Evolutionary conservation across 371 early-diverging fungal genomes (phyloP), one percentile per base, ranked within the genome.

Genomic region (Syncephalastrum monosporum): DNA sequence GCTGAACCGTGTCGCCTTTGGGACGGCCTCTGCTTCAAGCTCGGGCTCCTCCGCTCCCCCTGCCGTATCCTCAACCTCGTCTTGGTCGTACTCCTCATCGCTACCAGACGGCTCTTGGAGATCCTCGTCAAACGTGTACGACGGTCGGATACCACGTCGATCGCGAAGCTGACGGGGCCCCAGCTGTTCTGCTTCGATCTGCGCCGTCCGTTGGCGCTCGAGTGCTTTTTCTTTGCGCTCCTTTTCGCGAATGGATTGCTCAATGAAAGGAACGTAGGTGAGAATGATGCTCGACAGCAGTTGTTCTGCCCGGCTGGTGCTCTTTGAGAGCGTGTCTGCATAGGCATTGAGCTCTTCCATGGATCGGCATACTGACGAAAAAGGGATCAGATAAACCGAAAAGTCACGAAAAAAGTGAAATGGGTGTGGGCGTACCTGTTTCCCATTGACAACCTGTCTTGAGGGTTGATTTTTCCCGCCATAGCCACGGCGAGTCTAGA

Each of bases 391-490:
- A 55, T 3, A 21, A 21, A 21, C 21, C 21, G 21, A 21, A 21
- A 21, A 2, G 21, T 19, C 16, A 42, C 1, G 1, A 29, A 0
- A 41, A 4, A 50, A 44, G 27, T 15, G 7, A n/a, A 5, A 3
- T 43, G 8, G 1, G 2, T 3, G n/a, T 4, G n/a, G 7, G 44
- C 15, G 41, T 48, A 61, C 54, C 55, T 54, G 50, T 63, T 16
- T 74, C 71, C 74, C 74, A 71, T n/a, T 62, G 62, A 15, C 29
- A 47, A 12, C 53, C 25, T 23, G 53, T 15, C 44, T 68, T 74
- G 5, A 44, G 42, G 4, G 56, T 55, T 13, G 19, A 29, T 17
- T 61, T 61, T 58, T 68, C 69, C 23, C 71, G 58, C 74, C 74
- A 74, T 17, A 74, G n/a, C 61, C 67, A 68, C 13, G 68, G 44